phyloP scores from a whole-genome alignment of 169 alveolate species.

The Eimeria tenella region DNA sequence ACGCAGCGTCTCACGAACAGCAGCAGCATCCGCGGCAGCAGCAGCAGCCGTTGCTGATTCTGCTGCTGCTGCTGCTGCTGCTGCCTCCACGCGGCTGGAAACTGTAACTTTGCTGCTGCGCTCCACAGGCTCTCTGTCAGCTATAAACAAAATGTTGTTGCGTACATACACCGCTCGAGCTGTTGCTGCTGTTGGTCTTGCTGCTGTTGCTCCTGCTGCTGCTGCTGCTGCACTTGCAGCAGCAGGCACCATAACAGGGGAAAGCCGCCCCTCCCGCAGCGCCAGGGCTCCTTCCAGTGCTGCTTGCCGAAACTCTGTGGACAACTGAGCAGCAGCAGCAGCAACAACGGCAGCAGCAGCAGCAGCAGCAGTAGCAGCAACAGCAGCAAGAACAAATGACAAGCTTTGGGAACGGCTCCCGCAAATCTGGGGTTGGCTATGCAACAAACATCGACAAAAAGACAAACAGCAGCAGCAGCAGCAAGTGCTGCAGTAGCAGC shows the following conservation, averaged over 20 bases:
- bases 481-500: no score
- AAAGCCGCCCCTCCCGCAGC: constrained; percentile 1
- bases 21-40: no score
- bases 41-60: no score
- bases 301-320: not conserved
- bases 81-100: no score
- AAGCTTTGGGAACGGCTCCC: no score
- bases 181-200: not conserved
- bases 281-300: constrained; percentile 6
- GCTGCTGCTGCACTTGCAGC: not conserved
- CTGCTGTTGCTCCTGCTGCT: not conserved
- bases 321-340: not conserved
- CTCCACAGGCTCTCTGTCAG: constrained; percentile 1
- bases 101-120: not conserved
- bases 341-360: no score
- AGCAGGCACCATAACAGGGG: not conserved
- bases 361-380: no score
- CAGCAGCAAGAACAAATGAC: no score
- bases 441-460: not conserved
- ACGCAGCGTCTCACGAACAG: not conserved
- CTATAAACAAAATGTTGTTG: not conserved
- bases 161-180: not conserved
- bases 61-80: no score
- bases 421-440: not conserved
- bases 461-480: not conserved